Conservation (phyloP, 2,329 filamentous ascomycete genomes). For the Penicillium hesseltinei region DNA sequence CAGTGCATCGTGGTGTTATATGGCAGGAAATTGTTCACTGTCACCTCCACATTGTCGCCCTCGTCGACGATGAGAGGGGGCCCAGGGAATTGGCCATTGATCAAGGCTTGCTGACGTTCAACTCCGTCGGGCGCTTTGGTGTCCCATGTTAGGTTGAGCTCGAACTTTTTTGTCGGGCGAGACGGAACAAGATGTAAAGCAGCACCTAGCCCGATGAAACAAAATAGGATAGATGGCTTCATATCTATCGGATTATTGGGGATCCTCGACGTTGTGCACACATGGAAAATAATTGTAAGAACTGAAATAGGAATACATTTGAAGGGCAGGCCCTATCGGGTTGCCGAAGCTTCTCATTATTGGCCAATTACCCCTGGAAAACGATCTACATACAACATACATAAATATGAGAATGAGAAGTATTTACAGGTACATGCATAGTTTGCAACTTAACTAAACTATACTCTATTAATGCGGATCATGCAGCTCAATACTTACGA, state of each 20-base stretch:
- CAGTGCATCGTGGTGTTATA: slow-evolving; percentile 29
- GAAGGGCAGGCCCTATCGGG: too few relatives aligned
- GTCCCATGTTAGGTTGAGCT: slow-evolving; percentile 34
- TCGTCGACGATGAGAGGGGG: slow-evolving; percentile 27
- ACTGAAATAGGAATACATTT: background rate
- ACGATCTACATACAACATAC: too few relatives aligned
- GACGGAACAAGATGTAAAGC: background rate
- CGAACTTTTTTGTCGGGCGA: slow-evolving; percentile 16
- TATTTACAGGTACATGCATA: too few relatives aligned
- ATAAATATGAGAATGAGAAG: too few relatives aligned
- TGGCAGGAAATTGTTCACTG: slow-evolving; percentile 29
- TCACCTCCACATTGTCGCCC: slow-evolving; percentile 30
- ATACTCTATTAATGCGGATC: too few relatives aligned
- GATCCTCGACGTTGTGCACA: background rate
- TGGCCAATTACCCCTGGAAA: too few relatives aligned
- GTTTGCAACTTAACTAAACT: too few relatives aligned
- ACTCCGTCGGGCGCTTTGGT: slow-evolving; percentile 29
- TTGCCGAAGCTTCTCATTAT: too few relatives aligned
- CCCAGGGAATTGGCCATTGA: slow-evolving; percentile 31
- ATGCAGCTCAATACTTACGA: too few relatives aligned
- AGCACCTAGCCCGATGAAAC: background rate
- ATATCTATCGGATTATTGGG: background rate
- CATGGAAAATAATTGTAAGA: background rate
- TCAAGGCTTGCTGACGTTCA: slow-evolving; percentile 28
- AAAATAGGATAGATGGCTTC: background rate